A percentile compares a stretch with the other conserved stretches of the same genome.
These are phyloP conservation scores for Crithidia brevicula DNA, from an alignment of 208 protist species.

Conservation along the genomic window DNA sequence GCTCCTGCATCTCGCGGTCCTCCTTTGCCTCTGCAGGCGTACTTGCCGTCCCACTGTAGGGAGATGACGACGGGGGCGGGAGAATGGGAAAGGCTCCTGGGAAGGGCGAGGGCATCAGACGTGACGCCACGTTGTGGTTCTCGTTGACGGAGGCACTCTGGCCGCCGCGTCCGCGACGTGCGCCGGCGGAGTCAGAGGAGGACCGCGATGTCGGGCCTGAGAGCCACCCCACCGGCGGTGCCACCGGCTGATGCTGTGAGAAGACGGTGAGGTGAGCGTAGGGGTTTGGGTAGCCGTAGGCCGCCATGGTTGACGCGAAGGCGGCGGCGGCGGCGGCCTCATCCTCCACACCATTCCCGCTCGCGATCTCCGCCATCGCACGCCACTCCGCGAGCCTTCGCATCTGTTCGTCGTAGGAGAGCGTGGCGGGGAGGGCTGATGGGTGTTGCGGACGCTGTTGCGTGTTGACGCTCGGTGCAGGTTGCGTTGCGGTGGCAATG, in stretches of 20 bases:
- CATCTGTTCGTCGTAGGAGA: constrained; percentile 18
- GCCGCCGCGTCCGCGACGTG: not conserved
- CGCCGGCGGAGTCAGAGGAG: not conserved
- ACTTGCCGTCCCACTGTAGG: not conserved
- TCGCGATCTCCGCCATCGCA: constrained; percentile 7
- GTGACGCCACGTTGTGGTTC: constrained; percentile 17
- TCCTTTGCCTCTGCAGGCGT: constrained; percentile 23
- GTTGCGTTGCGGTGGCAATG: not conserved
- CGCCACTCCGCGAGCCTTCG: constrained; percentile 6
- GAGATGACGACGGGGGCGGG: constrained; percentile 20
- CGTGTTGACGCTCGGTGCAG: constrained; percentile 15
- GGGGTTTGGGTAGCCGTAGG: constrained; percentile 29
- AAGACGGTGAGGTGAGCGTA: constrained; percentile 41
- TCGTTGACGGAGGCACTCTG: not conserved
- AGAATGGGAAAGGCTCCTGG: constrained; percentile 46
- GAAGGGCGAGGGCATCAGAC: constrained; percentile 39
- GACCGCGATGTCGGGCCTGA: not conserved
- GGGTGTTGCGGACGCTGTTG: too few species aligned
- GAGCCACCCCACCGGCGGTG: constrained; percentile 25
- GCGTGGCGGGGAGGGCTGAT: too few species aligned
- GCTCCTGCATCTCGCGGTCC: constrained; percentile 47
- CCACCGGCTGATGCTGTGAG: constrained; percentile 35
- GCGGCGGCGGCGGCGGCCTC: constrained; percentile 17
- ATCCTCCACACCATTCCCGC: not conserved
- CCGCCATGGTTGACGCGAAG: constrained; percentile 18